A percentile compares a stretch with the other conserved stretches of the same genome.
Conservation (phyloP, 2,329 filamentous ascomycete genomes). For the Microdochium paspali region DNA sequence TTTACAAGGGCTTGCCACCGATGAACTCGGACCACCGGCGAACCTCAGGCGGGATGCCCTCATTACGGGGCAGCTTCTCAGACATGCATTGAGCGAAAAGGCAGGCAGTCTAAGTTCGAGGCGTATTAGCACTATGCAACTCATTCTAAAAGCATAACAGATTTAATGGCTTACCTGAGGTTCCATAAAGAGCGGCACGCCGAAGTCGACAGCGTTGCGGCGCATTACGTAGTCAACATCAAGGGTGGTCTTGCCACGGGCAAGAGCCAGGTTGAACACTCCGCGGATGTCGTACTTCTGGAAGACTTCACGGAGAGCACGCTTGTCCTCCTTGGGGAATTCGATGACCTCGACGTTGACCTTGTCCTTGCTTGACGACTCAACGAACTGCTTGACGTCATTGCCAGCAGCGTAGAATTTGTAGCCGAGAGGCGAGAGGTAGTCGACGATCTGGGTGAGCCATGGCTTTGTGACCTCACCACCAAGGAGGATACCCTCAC, state of each 20-base stretch:
- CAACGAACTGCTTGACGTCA: constrained; percentile 75
- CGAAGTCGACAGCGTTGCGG: constrained; percentile 96
- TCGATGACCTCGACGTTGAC: constrained; percentile 82
- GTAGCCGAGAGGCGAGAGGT: constrained; percentile 82
- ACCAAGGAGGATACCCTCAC: constrained; percentile 90
- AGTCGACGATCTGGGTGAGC: constrained; percentile 75
- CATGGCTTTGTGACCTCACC: constrained; percentile 66
- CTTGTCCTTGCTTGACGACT: constrained; percentile 57
- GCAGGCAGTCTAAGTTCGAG: constrained; percentile 64
- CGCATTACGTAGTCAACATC: constrained; percentile 99
- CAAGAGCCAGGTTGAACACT: constrained; percentile 87
- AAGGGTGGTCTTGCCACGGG: constrained; percentile 69
- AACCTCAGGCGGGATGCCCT: constrained; percentile 86
- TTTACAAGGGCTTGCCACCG: constrained; percentile 71
- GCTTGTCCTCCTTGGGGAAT: constrained; percentile 94
- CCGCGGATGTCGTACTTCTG: constrained; percentile 94
- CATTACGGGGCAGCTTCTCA: constrained; percentile 82
- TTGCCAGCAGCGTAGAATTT: constrained; percentile 83
- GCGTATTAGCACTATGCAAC: constrained; percentile 1
- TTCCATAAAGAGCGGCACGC: constrained; percentile 96
- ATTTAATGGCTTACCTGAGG: constrained; percentile 61
- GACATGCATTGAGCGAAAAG: constrained; percentile 96
- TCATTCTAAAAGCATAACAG: neutral
- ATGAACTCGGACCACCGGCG: constrained; percentile 94
- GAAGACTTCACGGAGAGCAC: constrained; percentile 88